Base-by-base conservation (phyloP, 768 basidiomycete species). In the Mycena filopes region DNA sequence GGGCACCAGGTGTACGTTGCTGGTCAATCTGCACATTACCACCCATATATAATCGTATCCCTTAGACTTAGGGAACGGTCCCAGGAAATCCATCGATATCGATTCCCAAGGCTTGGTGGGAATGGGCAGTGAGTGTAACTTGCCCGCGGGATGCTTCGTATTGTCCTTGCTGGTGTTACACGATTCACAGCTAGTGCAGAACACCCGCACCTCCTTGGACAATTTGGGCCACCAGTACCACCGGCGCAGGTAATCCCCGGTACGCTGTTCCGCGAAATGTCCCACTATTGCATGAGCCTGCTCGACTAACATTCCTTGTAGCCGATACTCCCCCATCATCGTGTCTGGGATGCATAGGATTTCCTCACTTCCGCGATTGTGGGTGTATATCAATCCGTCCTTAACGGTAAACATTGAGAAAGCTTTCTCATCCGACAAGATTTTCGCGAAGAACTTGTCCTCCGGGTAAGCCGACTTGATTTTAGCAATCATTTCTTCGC, bases 331-430 rank as follows among this genome's bases (percentile, higher is more conserved):
- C 71, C 0, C 70, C 57, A 8, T 73, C 53, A 15, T 40, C 0
- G 73, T 31, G 7, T 76, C 69, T 1, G 75, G 76, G 1, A 77
- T 71, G n/a, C 73, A 74, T 12, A 74, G 57, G 0, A 72, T n/a
- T 18, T 55, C 23, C 7, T 20, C 28, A 12, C 57, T 60, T 4
- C 66, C 42, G 8, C 54, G 54, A 18, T 65, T 65, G 15, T 60
- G 33, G 5, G 70, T 53, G 28, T 69, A 76, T 0, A 78, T 49
- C 1, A 76, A 36, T 5, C 64, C 70, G 20, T 74, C 33, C 1
- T 56, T 20, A 0, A 75, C 49, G 11, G 25, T 18, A 43, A 74
- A 78, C 45, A 18, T 42, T 7, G 41, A 7, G 18, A 42, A 42
- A 7, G 15, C 41, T 42, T 7, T 9, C 15, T 7, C 4, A 16